Base-by-base conservation (phyloP, 2,329 filamentous ascomycete species). In the Fonsecaea erecta region DNA sequence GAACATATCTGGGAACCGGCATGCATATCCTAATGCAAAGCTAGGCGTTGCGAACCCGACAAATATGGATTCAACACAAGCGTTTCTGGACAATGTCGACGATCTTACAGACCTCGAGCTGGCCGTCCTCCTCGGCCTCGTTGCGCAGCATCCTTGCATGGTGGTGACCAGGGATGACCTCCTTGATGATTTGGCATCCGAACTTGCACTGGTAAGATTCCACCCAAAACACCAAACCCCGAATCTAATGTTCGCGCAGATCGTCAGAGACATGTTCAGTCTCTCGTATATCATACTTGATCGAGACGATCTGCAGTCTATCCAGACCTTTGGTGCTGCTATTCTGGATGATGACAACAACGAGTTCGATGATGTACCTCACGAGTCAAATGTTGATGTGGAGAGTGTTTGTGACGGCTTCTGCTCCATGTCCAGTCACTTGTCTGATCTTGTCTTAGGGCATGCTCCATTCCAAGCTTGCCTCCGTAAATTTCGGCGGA, bases 101-200 rank as follows among this genome's bases (percentile, higher is more conserved):
- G 85, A 87, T 71, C 83, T 98, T 68, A 91, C 89, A 73, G 93
- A 97, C 79, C 84, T 97, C 46, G 93, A 97, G 79, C 86, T 98
- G 65, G 95, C 94, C 26, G 81, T 90, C 14, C 84, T 98, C 46
- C 85, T 97, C 57, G 93, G 90, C 74, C 85, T 98, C 58, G 84
- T 93, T 68, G 88, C 89, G 65, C 85, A 89, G 70, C 91, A 97
- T 77, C 93, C 98, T 77, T 97, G 92, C 79, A 88, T 98, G 72
- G 87, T 98, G 74, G 90, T 92, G 77, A 90, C 91, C 16, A 85
- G 88, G 1, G 76, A 80, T 3, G 80, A 85, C 37, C 79, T 82
- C 59, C 78, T 94, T 63, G 83, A 90, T 75, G 84, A 88, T 69
- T 81, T 96, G n/a, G 83, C 88, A 51, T 83, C 86, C 59, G 92